Evolutionary conservation across 2,329 filamentous ascomycete species (phyloP).

Genomic region (Aureobasidium sp.): DNA sequence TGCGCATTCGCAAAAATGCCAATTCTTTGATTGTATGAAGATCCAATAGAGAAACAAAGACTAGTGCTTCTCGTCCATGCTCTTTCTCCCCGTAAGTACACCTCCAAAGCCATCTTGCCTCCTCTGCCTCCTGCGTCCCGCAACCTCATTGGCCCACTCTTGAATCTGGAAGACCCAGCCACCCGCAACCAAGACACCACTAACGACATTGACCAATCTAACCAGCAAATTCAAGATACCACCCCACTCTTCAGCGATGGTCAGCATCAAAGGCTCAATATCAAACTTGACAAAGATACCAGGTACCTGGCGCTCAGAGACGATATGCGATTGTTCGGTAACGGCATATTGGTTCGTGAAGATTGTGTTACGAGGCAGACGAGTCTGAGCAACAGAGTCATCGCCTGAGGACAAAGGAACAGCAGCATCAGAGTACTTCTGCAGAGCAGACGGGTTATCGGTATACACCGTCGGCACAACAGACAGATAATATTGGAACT

Average conservation of each 20-base stretch:
- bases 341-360: conserved; percentile 98
- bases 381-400: conserved; percentile 25
- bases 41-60: background rate
- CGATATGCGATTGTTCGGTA: conserved; percentile 71
- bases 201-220: conserved; percentile 82
- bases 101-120: conserved; percentile 37
- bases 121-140: conserved; percentile 35
- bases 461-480: conserved; percentile 91
- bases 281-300: conserved; percentile 99
- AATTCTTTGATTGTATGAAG: background rate
- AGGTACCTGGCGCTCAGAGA: conserved; percentile 65
- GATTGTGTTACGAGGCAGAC: conserved; percentile 52
- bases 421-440: conserved; percentile 24
- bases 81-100: conserved; percentile 39
- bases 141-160: conserved; percentile 59
- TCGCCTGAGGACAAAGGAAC: conserved; percentile 37
- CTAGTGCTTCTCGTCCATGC: conserved; percentile 12
- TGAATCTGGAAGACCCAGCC: conserved; percentile 86
- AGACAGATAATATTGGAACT: conserved; percentile 96
- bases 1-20: too few species aligned
- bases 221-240: conserved; percentile 68
- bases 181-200: conserved; percentile 83
- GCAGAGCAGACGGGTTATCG: conserved; percentile 43
- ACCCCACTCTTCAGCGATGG: conserved; percentile 74
- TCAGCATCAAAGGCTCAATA: conserved; percentile 88